Percentiles rank a stretch among this genome's conserved stretches.
phyloP scores from a whole-genome alignment of 2,329 filamentous ascomycete genomes.

The Tolypocladium nubicola region DNA sequence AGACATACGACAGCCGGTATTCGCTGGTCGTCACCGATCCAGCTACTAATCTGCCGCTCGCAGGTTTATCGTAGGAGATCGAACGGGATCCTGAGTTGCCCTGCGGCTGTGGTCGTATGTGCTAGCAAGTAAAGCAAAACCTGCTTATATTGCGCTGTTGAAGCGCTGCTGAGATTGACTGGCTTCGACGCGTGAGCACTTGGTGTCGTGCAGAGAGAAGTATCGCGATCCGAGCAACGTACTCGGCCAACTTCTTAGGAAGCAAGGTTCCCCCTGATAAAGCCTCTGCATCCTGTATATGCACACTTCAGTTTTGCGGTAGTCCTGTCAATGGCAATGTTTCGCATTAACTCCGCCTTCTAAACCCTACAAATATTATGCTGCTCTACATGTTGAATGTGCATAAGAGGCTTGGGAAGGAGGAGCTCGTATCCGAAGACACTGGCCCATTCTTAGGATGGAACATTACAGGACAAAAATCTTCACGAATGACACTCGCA shows the following conservation, averaged over 20 bases:
- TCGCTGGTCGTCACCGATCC: slow-evolving; percentile 8
- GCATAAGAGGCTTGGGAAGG: not conserved
- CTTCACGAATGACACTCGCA: not conserved
- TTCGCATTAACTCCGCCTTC: not conserved
- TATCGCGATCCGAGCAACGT: not conserved
- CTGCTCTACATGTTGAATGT: not conserved
- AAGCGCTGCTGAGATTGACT: too few species aligned
- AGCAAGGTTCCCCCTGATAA: too few species aligned
- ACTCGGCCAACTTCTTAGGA: too few species aligned
- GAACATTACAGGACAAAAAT: not conserved
- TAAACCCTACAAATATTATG: not conserved
- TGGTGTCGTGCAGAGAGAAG: not conserved
- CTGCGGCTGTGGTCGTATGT: slow-evolving; percentile 8
- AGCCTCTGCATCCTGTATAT: too few species aligned
- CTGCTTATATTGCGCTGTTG: not conserved
- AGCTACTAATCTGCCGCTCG: slow-evolving; percentile 8
- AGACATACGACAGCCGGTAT: slow-evolving; percentile 9
- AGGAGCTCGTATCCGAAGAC: not conserved
- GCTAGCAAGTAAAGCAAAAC: not conserved
- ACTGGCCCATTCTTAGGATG: not conserved
- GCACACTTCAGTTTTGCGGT: too few species aligned
- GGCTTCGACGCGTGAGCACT: too few species aligned
- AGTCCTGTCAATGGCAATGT: too few species aligned
- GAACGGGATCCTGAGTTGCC: slow-evolving; percentile 7
- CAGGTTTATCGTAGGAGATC: slow-evolving; percentile 6